Conservation (phyloP, 495 filamentous ascomycete species). For the Tetracladium marchalianum region DNA sequence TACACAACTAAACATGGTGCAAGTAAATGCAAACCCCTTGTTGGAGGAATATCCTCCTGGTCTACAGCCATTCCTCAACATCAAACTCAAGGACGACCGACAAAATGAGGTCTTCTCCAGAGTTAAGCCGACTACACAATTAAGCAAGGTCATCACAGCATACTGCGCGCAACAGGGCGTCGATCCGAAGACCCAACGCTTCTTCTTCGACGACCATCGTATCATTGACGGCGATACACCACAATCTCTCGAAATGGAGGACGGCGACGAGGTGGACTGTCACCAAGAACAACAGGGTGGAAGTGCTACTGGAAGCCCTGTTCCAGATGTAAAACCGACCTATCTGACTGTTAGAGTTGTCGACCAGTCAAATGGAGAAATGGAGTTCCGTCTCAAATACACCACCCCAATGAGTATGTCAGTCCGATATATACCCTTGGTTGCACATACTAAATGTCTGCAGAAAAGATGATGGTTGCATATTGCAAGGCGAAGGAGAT, state of each 20-base stretch:
- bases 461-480: neutral
- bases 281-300: slow-evolving; percentile 2
- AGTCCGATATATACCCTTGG: too few relatives aligned
- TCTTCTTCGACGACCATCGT: slow-evolving; percentile 64
- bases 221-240: slow-evolving; percentile 60
- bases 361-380: neutral
- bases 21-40: too few relatives aligned
- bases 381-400: slow-evolving; percentile 3
- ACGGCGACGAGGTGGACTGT: slow-evolving; percentile 4
- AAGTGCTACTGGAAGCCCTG: neutral
- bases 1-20: too few relatives aligned
- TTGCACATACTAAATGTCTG: neutral
- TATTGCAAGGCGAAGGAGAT: neutral
- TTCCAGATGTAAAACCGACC: neutral
- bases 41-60: too few relatives aligned
- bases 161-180: slow-evolving; percentile 74
- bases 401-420: neutral
- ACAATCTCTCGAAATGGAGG: slow-evolving; percentile 24
- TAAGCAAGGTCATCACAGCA: slow-evolving; percentile 74
- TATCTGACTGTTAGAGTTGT: neutral
- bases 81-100: slow-evolving; percentile 68
- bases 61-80: slow-evolving; percentile 39
- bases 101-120: slow-evolving; percentile 84
- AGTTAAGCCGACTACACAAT: slow-evolving; percentile 66
- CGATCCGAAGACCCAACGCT: slow-evolving; percentile 50